Evolutionary conservation across 441 rosid genomes (phyloP).

Genomic region (Theobroma grandiflorum): DNA sequence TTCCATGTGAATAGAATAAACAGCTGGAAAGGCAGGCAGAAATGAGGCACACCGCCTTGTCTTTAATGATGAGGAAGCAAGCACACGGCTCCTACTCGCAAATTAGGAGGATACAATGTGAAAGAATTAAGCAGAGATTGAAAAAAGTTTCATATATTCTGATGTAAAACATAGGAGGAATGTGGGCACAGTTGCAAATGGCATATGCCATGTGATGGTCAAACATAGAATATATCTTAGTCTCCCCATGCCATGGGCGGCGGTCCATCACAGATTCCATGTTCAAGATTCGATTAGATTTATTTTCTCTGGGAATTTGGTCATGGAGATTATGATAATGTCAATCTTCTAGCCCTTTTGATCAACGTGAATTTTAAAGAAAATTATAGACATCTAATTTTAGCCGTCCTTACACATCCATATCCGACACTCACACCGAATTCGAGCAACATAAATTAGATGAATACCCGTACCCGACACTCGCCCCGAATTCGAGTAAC

Average conservation of each 20-base stretch:
- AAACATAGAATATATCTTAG: background rate
- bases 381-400: background rate
- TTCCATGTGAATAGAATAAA: slow-evolving; percentile 12
- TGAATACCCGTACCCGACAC: no score
- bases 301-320: background rate
- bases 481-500: no score
- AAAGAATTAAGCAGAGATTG: background rate
- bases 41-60: background rate
- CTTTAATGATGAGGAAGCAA: background rate
- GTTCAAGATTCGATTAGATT: slow-evolving; percentile 3
- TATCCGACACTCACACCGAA: no score
- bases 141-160: background rate
- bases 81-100: slow-evolving; percentile 38
- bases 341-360: background rate
- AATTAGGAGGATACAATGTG: slow-evolving; percentile 6
- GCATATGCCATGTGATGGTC: slow-evolving; percentile 17
- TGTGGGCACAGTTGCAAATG: slow-evolving; percentile 9
- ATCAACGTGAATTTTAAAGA: background rate
- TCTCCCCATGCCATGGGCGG: slow-evolving; percentile 4
- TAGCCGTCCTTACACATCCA: background rate
- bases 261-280: slow-evolving; percentile 18
- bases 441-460: no score
- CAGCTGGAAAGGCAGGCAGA: background rate
- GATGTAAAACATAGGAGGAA: background rate
- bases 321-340: background rate